Base-by-base conservation (phyloP, 2,329 filamentous ascomycete genomes). In the Cercospora beticola region DNA sequence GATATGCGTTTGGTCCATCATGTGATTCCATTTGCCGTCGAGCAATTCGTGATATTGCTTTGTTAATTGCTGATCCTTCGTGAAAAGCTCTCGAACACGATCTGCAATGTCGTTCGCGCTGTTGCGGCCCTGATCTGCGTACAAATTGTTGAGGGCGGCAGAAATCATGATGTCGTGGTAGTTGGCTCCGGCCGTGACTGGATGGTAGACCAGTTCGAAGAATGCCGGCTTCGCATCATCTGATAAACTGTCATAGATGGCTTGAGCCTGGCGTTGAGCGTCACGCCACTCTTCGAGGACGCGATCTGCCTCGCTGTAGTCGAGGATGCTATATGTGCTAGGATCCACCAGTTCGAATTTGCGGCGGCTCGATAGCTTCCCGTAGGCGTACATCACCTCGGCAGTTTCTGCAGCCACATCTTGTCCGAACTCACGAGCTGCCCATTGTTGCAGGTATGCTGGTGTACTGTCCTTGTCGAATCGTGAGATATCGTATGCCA, bases 261-360 rank as follows among this genome's bases (percentile, higher is more conserved):
- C 79, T 73, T 89, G 84, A 0, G 89, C 87, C 56, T 85, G 81
- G 8, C 81, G 77, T 1, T 82, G 84, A 23, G 91, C 81, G 0
- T 78, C 72, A 12, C 81, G 76, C 88, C 88, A 90, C 68, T 86
- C 82, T 3, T 81, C 80, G 10, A 89, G 80, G 1, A 89, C 81
- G 0, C 79, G 81, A 58, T 89, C 86, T 1, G 86, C 88, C 79
- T 91, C 88, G 71, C 87, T 83, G 76, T 90, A 90, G 80, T 90
- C 87, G 75, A 89, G 81, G 2, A 89, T 78, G 57, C 84, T 88
- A 78, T 87, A 90, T 2, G 84, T 87, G 16, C 80, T 81, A 0
- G 86, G 82, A 71, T 88, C 86, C 3, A 90, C 79, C 10, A 88
- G 83, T 78, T 91, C 88, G 71, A 85, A 90, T 78, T 89, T 90